These are phyloP conservation scores for Aspergillus felis DNA, from an alignment of 2,329 filamentous ascomycete genomes.

Conservation along the genomic window DNA sequence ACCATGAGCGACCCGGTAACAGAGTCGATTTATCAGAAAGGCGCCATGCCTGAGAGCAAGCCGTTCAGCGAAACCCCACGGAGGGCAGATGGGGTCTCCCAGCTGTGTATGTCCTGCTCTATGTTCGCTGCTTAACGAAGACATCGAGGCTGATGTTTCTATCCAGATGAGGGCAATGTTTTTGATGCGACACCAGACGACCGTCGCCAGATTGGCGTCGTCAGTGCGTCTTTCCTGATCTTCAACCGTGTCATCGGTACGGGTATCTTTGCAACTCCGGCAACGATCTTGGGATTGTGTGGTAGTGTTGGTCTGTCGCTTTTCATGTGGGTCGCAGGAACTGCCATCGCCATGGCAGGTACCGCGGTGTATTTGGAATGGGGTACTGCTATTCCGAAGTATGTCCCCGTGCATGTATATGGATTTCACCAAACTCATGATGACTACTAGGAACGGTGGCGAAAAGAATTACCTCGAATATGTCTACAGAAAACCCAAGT, in stretches of 20 bases:
- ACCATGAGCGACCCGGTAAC: slow-evolving; percentile 14
- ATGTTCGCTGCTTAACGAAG: not conserved
- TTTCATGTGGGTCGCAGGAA: slow-evolving; percentile 49
- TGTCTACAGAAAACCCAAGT: slow-evolving; percentile 49
- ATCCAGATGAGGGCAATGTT: slow-evolving; percentile 34
- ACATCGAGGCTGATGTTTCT: slow-evolving; percentile 5
- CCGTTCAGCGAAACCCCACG: slow-evolving; percentile 20
- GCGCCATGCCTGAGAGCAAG: slow-evolving; percentile 18
- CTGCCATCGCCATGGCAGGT: slow-evolving; percentile 45
- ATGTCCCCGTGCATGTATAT: slow-evolving; percentile 7
- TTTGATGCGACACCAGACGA: slow-evolving; percentile 33
- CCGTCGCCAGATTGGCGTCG: slow-evolving; percentile 38
- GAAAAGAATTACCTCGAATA: slow-evolving; percentile 54
- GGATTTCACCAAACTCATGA: not conserved
- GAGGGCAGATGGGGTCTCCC: slow-evolving; percentile 30
- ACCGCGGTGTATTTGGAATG: slow-evolving; percentile 47
- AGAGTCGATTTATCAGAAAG: slow-evolving; percentile 15
- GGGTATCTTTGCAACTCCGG: slow-evolving; percentile 49
- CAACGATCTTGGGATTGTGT: slow-evolving; percentile 42
- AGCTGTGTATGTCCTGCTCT: slow-evolving; percentile 25
- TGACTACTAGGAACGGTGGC: slow-evolving; percentile 45
- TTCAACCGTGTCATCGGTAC: slow-evolving; percentile 49
- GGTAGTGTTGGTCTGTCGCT: slow-evolving; percentile 46
- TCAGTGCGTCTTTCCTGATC: slow-evolving; percentile 45
- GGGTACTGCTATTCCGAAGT: slow-evolving; percentile 47